phyloP scores from a whole-genome alignment of 2,329 filamentous ascomycete genomes.

The Alternaria sp. region DNA sequence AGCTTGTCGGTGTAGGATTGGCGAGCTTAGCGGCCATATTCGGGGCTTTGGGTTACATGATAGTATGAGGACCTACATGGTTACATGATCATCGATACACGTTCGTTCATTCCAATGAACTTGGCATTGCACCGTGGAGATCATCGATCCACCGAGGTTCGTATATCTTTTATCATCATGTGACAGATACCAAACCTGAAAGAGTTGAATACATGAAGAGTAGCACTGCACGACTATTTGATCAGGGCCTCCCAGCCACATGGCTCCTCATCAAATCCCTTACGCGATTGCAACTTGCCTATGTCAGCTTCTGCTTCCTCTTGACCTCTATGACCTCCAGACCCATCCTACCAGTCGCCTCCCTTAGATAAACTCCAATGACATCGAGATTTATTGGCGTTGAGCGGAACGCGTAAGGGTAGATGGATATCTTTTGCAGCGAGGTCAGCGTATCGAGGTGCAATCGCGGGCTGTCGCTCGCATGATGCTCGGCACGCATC shows the following conservation, averaged over 20 bases:
- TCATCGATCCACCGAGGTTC: no score
- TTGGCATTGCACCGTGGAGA: no score
- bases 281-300: background rate
- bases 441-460: background rate
- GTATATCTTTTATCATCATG: no score
- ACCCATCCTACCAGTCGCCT: background rate
- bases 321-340: background rate
- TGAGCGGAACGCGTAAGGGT: background rate
- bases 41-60: background rate
- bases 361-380: background rate
- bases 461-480: background rate
- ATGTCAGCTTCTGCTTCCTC: background rate
- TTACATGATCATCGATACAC: background rate
- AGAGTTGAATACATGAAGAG: no score
- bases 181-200: no score
- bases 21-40: background rate
- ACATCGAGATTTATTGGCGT: background rate
- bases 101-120: no score
- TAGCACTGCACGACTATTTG: no score
- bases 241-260: no score
- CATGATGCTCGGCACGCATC: background rate
- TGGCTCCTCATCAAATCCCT: background rate
- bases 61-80: background rate
- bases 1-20: background rate
- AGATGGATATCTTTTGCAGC: background rate